Conservation (phyloP, 2,329 filamentous ascomycete species). For the Trichoderma simmonsii region DNA sequence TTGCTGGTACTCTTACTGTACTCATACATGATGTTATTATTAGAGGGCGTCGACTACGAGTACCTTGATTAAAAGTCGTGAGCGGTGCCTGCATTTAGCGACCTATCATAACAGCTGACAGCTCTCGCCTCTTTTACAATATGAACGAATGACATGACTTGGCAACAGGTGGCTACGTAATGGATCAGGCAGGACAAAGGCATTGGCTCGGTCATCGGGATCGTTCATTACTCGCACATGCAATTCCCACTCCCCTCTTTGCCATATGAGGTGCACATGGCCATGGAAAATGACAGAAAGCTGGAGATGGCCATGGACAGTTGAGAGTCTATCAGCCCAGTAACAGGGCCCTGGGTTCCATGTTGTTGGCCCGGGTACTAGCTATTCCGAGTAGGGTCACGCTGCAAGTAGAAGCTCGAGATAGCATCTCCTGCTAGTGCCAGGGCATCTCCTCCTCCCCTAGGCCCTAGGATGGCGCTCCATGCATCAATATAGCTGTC, state of each 20-base stretch:
- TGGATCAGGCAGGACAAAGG: neutral
- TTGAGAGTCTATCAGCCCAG: neutral
- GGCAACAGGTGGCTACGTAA: conserved; percentile 5
- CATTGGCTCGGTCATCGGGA: neutral
- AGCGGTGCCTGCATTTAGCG: conserved; percentile 5
- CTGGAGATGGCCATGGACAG: neutral
- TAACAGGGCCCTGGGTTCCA: neutral
- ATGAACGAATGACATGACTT: neutral
- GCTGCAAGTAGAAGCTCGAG: neutral
- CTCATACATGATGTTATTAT: neutral
- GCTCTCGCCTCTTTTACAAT: neutral
- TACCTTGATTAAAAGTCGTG: neutral
- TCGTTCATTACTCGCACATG: conserved; percentile 1
- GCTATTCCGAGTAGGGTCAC: neutral
- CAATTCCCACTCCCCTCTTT: neutral
- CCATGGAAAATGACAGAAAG: neutral
- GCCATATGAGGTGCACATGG: neutral
- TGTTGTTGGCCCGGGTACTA: neutral
- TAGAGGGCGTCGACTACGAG: neutral
- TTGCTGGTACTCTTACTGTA: neutral
- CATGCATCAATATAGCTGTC: neutral
- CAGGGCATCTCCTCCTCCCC: neutral
- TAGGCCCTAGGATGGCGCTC: neutral
- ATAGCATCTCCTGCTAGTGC: neutral
- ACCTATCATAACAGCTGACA: conserved; percentile 4